phyloP scores from a whole-genome alignment of 139 green algal species.

The Picocystis salinarum region DNA sequence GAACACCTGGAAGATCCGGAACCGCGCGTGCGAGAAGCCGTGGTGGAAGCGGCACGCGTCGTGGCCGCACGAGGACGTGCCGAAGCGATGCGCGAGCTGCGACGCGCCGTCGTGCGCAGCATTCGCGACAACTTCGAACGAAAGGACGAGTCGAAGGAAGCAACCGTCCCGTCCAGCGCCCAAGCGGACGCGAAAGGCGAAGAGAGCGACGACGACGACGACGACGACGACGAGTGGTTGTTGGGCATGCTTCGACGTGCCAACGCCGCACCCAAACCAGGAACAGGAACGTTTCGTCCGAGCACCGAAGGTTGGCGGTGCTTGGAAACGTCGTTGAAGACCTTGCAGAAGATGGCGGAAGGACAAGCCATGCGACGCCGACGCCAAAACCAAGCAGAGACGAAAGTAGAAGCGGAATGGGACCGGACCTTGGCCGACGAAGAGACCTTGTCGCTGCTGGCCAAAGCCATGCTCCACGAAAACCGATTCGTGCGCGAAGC shows the following conservation, averaged over 20 bases:
- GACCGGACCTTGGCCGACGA: too few species aligned
- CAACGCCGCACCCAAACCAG: not conserved
- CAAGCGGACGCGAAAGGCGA: too few species aligned
- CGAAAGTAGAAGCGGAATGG: not conserved
- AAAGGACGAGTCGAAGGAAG: too few species aligned
- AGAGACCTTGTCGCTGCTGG: constrained; percentile 12
- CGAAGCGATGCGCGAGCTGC: too few species aligned
- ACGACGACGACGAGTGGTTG: too few species aligned
- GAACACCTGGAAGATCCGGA: constrained; percentile 5
- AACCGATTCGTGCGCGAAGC: constrained; percentile 82
- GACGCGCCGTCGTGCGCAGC: too few species aligned
- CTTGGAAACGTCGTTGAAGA: constrained; percentile 51
- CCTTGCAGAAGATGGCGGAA: constrained; percentile 34
- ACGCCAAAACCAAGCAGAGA: constrained; percentile 8
- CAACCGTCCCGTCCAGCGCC: too few species aligned
- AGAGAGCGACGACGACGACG: too few species aligned
- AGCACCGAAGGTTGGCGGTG: constrained; percentile 68
- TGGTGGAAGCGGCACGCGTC: not conserved
- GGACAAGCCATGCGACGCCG: constrained; percentile 21
- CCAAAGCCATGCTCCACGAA: constrained; percentile 40
- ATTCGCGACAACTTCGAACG: too few species aligned
- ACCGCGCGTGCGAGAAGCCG: constrained; percentile 4
- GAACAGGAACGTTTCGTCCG: not conserved
- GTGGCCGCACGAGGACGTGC: not conserved
- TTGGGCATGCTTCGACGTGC: too few species aligned